Percentiles rank a stretch among this genome's conserved stretches.
Evolutionary conservation across 2,329 filamentous ascomycete genomes (phyloP).

Genomic region (Phyllosticta capitalensis): DNA sequence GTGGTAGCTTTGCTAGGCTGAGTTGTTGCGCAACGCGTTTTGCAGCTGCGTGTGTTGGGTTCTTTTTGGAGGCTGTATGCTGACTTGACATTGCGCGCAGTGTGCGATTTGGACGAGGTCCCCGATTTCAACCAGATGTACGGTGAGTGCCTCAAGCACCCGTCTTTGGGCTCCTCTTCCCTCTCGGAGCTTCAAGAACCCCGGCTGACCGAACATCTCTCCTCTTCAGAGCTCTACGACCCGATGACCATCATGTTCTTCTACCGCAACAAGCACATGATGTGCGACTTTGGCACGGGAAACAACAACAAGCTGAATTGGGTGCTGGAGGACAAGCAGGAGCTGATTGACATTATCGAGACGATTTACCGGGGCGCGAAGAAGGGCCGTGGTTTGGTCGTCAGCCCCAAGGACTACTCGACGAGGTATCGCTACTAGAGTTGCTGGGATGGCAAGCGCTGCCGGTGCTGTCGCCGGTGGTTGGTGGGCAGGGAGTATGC

Average conservation of each 20-base stretch:
- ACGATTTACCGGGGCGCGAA: slow-evolving; percentile 97
- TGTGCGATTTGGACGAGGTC: slow-evolving; percentile 66
- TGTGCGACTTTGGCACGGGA: slow-evolving; percentile 94
- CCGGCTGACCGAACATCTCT: slow-evolving; percentile 41
- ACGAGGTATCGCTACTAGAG: slow-evolving; percentile 58
- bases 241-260: slow-evolving; percentile 95
- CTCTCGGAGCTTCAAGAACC: no score
- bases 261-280: slow-evolving; percentile 98
- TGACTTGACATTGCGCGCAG: background rate
- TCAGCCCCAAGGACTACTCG: slow-evolving; percentile 80
- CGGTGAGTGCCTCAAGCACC: slow-evolving; percentile 52
- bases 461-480: background rate
- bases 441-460: background rate
- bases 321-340: slow-evolving; percentile 95
- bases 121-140: slow-evolving; percentile 19
- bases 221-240: slow-evolving; percentile 57
- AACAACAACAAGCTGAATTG: slow-evolving; percentile 99
- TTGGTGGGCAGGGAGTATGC: background rate
- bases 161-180: no score
- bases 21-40: no score
- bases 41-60: background rate
- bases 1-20: slow-evolving; percentile 13
- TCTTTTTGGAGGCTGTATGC: background rate
- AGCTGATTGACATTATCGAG: slow-evolving; percentile 96
- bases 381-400: slow-evolving; percentile 92